These are phyloP conservation scores for Thermochaetoides dissita DNA, from an alignment of 2,329 filamentous ascomycete species.

Conservation along the genomic window DNA sequence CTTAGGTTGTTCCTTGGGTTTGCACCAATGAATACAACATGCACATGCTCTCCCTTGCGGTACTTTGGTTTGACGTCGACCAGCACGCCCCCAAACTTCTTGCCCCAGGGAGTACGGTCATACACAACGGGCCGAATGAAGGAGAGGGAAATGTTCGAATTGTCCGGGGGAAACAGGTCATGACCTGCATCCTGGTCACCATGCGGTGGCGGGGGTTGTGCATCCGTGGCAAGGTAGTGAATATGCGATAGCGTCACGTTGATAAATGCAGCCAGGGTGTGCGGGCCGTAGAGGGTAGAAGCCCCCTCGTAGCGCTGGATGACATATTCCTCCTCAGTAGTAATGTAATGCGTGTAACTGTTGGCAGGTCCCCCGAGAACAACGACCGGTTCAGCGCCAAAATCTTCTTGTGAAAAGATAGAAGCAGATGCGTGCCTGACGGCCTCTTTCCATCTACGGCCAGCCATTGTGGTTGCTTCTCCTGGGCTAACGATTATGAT, in stretches of 20 bases:
- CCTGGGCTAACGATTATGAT: conserved; percentile 74
- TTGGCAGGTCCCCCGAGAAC: conserved; percentile 83
- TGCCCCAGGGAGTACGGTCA: conserved; percentile 53
- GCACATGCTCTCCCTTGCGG: conserved; percentile 45
- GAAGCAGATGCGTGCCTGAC: conserved; percentile 39
- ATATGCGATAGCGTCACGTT: conserved; percentile 67
- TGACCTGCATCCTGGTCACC: conserved; percentile 5
- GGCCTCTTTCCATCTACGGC: conserved; percentile 69
- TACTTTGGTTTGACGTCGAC: conserved; percentile 41
- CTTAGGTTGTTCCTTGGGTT: conserved; percentile 82
- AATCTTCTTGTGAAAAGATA: conserved; percentile 27
- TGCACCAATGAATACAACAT: conserved; percentile 64
- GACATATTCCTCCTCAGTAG: conserved; percentile 65
- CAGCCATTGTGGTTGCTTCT: conserved; percentile 86
- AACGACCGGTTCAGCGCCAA: conserved; percentile 41
- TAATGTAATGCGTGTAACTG: conserved; percentile 73
- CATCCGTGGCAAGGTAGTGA: conserved; percentile 43
- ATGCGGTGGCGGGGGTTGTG: conserved; percentile 25
- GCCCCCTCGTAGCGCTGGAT: conserved; percentile 92
- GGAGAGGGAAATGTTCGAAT: conserved; percentile 57
- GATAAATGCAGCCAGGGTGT: conserved; percentile 75
- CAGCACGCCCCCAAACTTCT: conserved; percentile 55
- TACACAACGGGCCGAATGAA: conserved; percentile 71
- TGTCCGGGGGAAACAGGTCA: conserved; percentile 61
- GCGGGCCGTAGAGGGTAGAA: conserved; percentile 72